A percentile compares a stretch with the other conserved stretches of the same genome.
These are phyloP conservation scores for Sphaerostilbella broomeana DNA, from an alignment of 2,329 filamentous ascomycete species.

Conservation along the genomic window DNA sequence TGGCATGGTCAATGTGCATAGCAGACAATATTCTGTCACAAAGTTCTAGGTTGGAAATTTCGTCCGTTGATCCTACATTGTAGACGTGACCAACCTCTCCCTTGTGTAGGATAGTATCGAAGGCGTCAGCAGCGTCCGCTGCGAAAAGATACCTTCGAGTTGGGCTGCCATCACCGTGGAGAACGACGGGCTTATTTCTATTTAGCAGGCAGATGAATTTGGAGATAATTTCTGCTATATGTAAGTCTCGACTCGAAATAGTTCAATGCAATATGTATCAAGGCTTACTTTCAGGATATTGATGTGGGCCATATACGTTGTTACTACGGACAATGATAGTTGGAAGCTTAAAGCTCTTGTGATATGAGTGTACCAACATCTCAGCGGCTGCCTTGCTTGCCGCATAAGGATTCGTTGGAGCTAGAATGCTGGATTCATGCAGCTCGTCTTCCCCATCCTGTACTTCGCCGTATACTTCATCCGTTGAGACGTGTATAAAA, in stretches of 20 bases:
- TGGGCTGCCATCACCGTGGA: constrained; percentile 71
- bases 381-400: constrained; percentile 76
- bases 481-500: constrained; percentile 78
- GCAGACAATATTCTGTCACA: constrained; percentile 58
- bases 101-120: constrained; percentile 77
- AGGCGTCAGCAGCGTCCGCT: constrained; percentile 71
- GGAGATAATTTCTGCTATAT: constrained; percentile 75
- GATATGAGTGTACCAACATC: constrained; percentile 82
- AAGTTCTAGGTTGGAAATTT: constrained; percentile 67
- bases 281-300: constrained; percentile 71
- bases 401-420: constrained; percentile 76
- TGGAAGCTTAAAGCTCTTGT: constrained; percentile 74
- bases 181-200: constrained; percentile 57
- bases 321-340: constrained; percentile 75
- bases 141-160: constrained; percentile 73
- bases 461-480: constrained; percentile 81
- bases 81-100: constrained; percentile 70
- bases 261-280: too few relatives aligned
- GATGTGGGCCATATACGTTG: constrained; percentile 80
- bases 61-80: constrained; percentile 73
- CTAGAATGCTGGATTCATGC: constrained; percentile 65
- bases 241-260: too few relatives aligned
- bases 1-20: constrained; percentile 49
- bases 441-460: constrained; percentile 64
- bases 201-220: constrained; percentile 72